Base-by-base conservation (phyloP, 2,329 filamentous ascomycete genomes). In the Hypocreales sp. region DNA sequence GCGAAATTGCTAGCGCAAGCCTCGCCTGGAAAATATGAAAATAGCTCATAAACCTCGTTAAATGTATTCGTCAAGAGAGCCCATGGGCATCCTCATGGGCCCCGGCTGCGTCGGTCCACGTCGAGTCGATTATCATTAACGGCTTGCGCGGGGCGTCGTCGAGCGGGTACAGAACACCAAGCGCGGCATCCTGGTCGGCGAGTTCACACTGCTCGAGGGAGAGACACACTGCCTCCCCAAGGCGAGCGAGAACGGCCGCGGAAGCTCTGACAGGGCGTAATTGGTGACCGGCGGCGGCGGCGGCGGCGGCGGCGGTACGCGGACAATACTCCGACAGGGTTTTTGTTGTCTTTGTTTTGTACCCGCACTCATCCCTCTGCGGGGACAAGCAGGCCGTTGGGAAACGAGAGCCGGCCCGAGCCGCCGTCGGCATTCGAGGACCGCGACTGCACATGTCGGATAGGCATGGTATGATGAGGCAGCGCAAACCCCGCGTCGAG, bases 401-500 rank as follows among this genome's bases (percentile, higher is more conserved):
- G 24, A 23, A 43, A 44, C 5, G 40, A 38, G 25, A 46, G 30
- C 15, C 29, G 28, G 20, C 50, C 48, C 23, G 39, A 28, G 27
- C 37, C 35, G 22, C 38, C 37, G 13, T 44, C 41, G 17, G 31
- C 26, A 21, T 37, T 31, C 9, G 27, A 29, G 5, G 39, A 27
- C 20, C 35, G 36, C 25, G 35, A n/a, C 31, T 39, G 26, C 29
- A 40, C 15, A 22, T 35, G 31, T 33, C 46, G 40, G 55, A 67
- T 33, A 12, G 51, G 69, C 27, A 47, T 25, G 11, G 37, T 33
- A 29, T 51, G 46, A 27, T 58, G 53, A 10, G 62, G 55, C 18
- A 75, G 53, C 15, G 40, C 50, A 40, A 72, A 74, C 4, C 71
- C 70, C 13, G 65, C 68, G 32, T 60, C 55, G 36, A 94, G 61